phyloP scores from a whole-genome alignment of 371 early-diverging fungal genomes.

The Apophysomyces ossiformis region DNA sequence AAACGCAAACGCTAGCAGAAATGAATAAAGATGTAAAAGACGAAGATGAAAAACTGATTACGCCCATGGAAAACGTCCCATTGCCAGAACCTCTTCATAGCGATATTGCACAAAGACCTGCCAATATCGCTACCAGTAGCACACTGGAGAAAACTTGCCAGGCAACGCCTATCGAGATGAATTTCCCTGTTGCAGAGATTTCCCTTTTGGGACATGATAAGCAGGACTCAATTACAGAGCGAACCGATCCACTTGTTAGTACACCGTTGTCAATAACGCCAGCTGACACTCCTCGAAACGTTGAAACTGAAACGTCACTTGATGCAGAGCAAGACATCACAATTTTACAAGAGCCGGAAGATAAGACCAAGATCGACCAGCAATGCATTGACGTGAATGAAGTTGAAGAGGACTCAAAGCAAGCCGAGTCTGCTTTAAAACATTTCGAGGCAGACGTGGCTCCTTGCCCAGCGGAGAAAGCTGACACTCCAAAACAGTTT shows the following conservation, averaged over 20 bases:
- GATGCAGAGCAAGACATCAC: background rate
- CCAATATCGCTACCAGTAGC: too few relatives aligned
- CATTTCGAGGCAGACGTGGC: background rate
- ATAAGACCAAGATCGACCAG: background rate
- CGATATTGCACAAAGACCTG: too few relatives aligned
- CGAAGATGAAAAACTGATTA: too few relatives aligned
- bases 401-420: background rate
- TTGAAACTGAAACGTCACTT: background rate
- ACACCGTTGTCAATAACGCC: slow-evolving; percentile 1
- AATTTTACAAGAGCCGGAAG: background rate
- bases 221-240: background rate
- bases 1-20: too few relatives aligned
- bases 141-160: background rate
- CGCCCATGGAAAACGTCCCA: too few relatives aligned
- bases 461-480: background rate
- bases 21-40: too few relatives aligned
- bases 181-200: background rate
- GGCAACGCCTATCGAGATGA: background rate
- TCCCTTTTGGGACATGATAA: background rate
- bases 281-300: background rate
- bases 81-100: too few relatives aligned
- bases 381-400: background rate
- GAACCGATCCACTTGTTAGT: background rate
- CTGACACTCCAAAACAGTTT: background rate
- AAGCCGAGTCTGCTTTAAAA: background rate